phyloP scores from a whole-genome alignment of 805 yeast species.

The Zygosaccharomyces kombuchaensis region DNA sequence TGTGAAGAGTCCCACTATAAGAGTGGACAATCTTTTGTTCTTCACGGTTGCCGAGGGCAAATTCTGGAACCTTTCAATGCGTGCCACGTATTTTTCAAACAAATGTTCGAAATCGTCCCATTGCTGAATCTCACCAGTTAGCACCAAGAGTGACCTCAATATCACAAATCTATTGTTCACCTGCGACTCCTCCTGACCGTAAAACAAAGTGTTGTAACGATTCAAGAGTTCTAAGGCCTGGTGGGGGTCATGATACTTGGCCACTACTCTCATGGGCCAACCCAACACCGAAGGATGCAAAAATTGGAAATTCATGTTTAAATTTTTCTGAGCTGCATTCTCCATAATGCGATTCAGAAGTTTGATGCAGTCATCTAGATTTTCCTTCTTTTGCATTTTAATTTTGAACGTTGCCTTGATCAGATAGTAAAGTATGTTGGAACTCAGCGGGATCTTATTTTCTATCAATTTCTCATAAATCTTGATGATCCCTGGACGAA shows the following conservation, averaged over 20 bases:
- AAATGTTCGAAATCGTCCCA: constrained; percentile 30
- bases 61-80: constrained; percentile 18
- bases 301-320: constrained; percentile 20
- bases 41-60: constrained; percentile 22
- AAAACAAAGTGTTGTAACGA: constrained; percentile 30
- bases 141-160: constrained; percentile 32
- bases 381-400: constrained; percentile 27
- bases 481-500: constrained; percentile 27
- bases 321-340: constrained; percentile 21
- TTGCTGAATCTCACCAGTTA: constrained; percentile 33
- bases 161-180: constrained; percentile 28
- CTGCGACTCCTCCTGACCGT: constrained; percentile 21
- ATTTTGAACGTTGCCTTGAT: constrained; percentile 32
- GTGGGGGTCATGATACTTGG: constrained; percentile 31
- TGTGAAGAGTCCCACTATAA: constrained; percentile 23
- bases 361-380: constrained; percentile 29
- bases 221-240: constrained; percentile 34
- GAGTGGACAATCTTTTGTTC: constrained; percentile 19
- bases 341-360: constrained; percentile 33
- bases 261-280: constrained; percentile 35
- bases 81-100: constrained; percentile 20
- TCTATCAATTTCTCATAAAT: constrained; percentile 29
- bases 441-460: constrained; percentile 22
- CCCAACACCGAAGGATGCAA: constrained; percentile 36
- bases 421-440: constrained; percentile 30